phyloP scores from a whole-genome alignment of 164 flowering plant species.

The Liquidambar formosana region DNA sequence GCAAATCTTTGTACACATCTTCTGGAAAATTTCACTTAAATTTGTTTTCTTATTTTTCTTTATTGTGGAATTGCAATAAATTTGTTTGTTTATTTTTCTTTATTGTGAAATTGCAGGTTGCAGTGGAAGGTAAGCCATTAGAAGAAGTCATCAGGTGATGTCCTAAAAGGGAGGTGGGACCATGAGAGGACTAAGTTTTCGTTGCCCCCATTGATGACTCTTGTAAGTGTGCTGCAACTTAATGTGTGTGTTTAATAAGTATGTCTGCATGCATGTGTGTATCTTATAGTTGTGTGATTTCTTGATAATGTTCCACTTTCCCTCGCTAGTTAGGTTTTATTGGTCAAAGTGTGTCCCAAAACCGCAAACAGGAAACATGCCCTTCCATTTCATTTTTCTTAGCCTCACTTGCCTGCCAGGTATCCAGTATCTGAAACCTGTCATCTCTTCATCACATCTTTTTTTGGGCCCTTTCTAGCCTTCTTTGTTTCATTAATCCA shows the following conservation, averaged over 20 bases:
- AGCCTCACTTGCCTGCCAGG: no score
- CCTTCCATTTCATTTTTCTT: not conserved
- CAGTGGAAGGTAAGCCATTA: conserved; percentile 42
- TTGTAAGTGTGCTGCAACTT: conserved; percentile 50
- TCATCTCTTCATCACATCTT: no score
- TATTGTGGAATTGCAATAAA: conserved; percentile 26
- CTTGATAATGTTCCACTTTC: not conserved
- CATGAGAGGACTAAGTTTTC: conserved; percentile 82
- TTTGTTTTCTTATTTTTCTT: not conserved
- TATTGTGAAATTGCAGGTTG: conserved; percentile 45
- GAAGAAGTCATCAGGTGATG: conserved; percentile 53
- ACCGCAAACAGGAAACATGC: not conserved
- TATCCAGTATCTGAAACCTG: no score
- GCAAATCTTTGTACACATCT: not conserved
- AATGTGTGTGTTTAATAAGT: not conserved
- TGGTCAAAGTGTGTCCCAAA: not conserved
- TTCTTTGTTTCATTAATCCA: no score
- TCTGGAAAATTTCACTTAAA: not conserved
- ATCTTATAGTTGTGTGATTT: not conserved
- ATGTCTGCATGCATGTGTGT: not conserved
- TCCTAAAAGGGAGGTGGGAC: conserved; percentile 84
- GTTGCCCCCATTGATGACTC: conserved; percentile 91
- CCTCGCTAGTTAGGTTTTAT: not conserved
- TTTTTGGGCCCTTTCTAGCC: no score
- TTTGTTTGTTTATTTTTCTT: not conserved